Percentiles rank a stretch among this genome's conserved stretches.
Evolutionary conservation across 2,329 filamentous ascomycete species (phyloP).

Genomic region (Teratosphaeria nubilosa): DNA sequence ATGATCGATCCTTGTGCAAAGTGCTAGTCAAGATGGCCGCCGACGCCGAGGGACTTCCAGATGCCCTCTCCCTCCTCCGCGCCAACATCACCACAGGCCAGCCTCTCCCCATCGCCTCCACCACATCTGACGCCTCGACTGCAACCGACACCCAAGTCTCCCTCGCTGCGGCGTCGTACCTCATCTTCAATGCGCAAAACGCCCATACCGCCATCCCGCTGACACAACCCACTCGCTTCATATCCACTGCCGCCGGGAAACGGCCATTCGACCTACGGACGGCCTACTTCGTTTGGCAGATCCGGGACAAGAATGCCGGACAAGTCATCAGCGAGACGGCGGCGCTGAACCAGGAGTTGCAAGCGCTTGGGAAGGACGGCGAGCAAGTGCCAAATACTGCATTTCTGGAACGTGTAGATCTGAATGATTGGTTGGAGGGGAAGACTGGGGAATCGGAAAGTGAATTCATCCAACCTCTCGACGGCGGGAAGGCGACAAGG

Average conservation of each 20-base stretch:
- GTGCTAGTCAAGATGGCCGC: background rate
- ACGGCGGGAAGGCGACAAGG: slow-evolving; percentile 47
- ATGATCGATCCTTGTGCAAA: too few relatives aligned
- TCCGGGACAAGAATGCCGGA: slow-evolving; percentile 79
- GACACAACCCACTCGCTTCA: slow-evolving; percentile 68
- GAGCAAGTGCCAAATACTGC: slow-evolving; percentile 76
- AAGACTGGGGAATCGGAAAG: slow-evolving; percentile 71
- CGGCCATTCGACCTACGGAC: slow-evolving; percentile 60
- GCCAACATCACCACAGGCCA: slow-evolving; percentile 65
- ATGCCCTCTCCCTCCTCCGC: slow-evolving; percentile 75
- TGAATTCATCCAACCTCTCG: slow-evolving; percentile 82
- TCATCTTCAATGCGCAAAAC: slow-evolving; percentile 27
- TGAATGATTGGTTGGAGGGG: slow-evolving; percentile 88
- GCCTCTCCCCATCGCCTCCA: slow-evolving; percentile 59
- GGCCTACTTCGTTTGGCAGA: slow-evolving; percentile 93
- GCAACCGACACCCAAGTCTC: slow-evolving; percentile 49
- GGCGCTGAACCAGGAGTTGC: slow-evolving; percentile 67
- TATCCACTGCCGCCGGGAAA: slow-evolving; percentile 47
- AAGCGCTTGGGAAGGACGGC: slow-evolving; percentile 36
- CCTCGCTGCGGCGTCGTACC: slow-evolving; percentile 66
- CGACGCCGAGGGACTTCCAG: slow-evolving; percentile 9
- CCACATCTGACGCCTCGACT: slow-evolving; percentile 54
- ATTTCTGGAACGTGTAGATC: slow-evolving; percentile 82
- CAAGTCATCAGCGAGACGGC: slow-evolving; percentile 83
- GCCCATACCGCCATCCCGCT: slow-evolving; percentile 47